phyloP scores from a whole-genome alignment of 2,329 filamentous ascomycete genomes.

The Fusarium tupiense region DNA sequence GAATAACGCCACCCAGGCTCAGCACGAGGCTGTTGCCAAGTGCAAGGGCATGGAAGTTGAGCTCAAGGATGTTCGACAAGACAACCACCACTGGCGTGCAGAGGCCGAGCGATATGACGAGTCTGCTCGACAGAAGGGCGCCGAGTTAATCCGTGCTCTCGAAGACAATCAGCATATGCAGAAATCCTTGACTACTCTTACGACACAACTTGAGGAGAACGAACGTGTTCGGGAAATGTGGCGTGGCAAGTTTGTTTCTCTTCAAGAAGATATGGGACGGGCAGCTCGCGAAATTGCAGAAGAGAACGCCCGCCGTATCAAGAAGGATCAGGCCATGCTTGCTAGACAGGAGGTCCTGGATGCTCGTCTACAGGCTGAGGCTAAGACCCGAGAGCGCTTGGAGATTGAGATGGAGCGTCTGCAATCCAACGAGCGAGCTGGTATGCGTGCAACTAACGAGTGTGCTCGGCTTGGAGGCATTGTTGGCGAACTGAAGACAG shows the following conservation, averaged over 20 bases:
- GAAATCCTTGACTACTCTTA: conserved; percentile 76
- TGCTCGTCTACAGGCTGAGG: conserved; percentile 78
- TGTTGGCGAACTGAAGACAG: conserved; percentile 66
- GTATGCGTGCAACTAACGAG: conserved; percentile 71
- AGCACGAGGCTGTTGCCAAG: conserved; percentile 65
- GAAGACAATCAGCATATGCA: conserved; percentile 78
- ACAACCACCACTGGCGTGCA: conserved; percentile 68
- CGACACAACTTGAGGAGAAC: conserved; percentile 85
- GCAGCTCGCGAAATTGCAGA: conserved; percentile 82
- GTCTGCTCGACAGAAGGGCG: conserved; percentile 58
- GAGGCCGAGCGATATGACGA: conserved; percentile 70
- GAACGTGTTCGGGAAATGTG: conserved; percentile 85
- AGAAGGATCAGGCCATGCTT: conserved; percentile 81
- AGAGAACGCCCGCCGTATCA: conserved; percentile 82
- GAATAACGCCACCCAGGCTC: conserved; percentile 62
- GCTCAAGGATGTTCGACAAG: conserved; percentile 64
- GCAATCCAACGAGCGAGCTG: conserved; percentile 71
- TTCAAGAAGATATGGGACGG: conserved; percentile 87
- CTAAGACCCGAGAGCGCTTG: conserved; percentile 73
- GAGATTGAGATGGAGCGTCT: conserved; percentile 74
- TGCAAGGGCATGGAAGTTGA: conserved; percentile 64
- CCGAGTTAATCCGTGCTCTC: conserved; percentile 58
- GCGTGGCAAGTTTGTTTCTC: conserved; percentile 81
- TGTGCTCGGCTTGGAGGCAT: conserved; percentile 67
- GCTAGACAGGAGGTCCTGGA: conserved; percentile 84